Conservation (phyloP, 2,329 filamentous ascomycete genomes). For the Arthrocladium fulminans region DNA sequence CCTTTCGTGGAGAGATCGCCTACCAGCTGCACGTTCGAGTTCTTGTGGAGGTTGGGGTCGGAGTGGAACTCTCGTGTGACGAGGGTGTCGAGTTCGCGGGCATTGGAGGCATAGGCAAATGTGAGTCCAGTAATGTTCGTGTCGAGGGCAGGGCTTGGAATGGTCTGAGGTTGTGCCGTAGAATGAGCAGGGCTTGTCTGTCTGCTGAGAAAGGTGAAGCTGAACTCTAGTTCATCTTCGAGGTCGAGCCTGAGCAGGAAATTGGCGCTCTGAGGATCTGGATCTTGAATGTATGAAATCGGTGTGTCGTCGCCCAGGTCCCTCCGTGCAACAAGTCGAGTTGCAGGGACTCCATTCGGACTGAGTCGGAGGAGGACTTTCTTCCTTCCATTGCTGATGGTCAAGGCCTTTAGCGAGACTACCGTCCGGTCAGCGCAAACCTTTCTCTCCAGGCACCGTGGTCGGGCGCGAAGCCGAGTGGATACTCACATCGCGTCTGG, state of each 20-base stretch:
- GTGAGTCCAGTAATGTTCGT: slow-evolving; percentile 81
- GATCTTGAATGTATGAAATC: slow-evolving; percentile 89
- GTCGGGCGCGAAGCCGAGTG: slow-evolving; percentile 8
- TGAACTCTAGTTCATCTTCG: slow-evolving; percentile 87
- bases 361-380: slow-evolving; percentile 67
- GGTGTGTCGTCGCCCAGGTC: slow-evolving; percentile 64
- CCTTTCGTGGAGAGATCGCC: slow-evolving; percentile 82
- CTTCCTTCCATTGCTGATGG: slow-evolving; percentile 69
- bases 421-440: slow-evolving; percentile 19
- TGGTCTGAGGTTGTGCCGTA: slow-evolving; percentile 45
- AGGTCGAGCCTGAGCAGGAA: slow-evolving; percentile 82
- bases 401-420: slow-evolving; percentile 83
- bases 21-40: slow-evolving; percentile 89
- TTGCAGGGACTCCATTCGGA: slow-evolving; percentile 82
- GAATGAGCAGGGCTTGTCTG: slow-evolving; percentile 39
- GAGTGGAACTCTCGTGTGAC: slow-evolving; percentile 94
- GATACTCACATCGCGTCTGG: slow-evolving; percentile 71
- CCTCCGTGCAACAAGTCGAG: slow-evolving; percentile 63
- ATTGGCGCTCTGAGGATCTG: slow-evolving; percentile 47
- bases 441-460: neutral
- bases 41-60: slow-evolving; percentile 95
- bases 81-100: slow-evolving; percentile 82
- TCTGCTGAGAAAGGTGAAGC: slow-evolving; percentile 77
- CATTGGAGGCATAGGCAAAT: slow-evolving; percentile 78
- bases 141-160: slow-evolving; percentile 45